phyloP scores from a whole-genome alignment of 176 grass and related monocot genomes.

The Avena atlantica region DNA sequence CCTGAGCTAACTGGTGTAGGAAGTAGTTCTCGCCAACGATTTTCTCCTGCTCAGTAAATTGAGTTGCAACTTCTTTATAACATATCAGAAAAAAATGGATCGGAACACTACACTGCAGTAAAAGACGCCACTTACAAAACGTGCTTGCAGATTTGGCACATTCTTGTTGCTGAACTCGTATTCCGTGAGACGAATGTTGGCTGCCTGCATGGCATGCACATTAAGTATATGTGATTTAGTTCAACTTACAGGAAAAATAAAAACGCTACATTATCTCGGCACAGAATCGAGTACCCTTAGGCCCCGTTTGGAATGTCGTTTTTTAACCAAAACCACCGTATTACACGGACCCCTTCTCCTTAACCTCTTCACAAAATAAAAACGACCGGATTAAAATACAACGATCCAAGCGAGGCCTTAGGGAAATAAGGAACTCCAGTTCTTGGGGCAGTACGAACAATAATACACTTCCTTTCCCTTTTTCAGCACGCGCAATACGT shows the following conservation, averaged over 20 bases:
- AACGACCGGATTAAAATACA: too few species aligned
- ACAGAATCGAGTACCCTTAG: slow-evolving; percentile 59
- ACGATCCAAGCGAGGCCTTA: too few species aligned
- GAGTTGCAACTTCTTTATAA: background rate
- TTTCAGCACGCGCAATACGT: slow-evolving; percentile 78
- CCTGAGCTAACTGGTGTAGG: slow-evolving; percentile 81
- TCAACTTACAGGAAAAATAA: background rate
- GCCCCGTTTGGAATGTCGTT: too few species aligned
- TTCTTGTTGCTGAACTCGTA: slow-evolving; percentile 76
- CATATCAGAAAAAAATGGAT: background rate
- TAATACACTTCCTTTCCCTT: slow-evolving; percentile 67
- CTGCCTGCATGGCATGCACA: slow-evolving; percentile 60
- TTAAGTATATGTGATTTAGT: slow-evolving; percentile 21
- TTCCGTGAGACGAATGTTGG: slow-evolving; percentile 83
- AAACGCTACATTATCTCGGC: background rate
- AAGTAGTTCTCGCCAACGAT: slow-evolving; percentile 83
- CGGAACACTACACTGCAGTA: background rate
- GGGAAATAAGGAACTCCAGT: slow-evolving; percentile 72
- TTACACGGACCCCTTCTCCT: too few species aligned
- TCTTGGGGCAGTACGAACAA: slow-evolving; percentile 91
- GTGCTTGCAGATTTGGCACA: slow-evolving; percentile 83
- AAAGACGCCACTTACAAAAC: slow-evolving; percentile 61
- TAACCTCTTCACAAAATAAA: too few species aligned
- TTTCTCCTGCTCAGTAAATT: slow-evolving; percentile 68
- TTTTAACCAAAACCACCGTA: too few species aligned